Percentiles rank a stretch among this genome's conserved stretches.
These are phyloP conservation scores for Aspergillus phoenicis DNA, from an alignment of 2,329 filamentous ascomycete species.

Conservation along the genomic window DNA sequence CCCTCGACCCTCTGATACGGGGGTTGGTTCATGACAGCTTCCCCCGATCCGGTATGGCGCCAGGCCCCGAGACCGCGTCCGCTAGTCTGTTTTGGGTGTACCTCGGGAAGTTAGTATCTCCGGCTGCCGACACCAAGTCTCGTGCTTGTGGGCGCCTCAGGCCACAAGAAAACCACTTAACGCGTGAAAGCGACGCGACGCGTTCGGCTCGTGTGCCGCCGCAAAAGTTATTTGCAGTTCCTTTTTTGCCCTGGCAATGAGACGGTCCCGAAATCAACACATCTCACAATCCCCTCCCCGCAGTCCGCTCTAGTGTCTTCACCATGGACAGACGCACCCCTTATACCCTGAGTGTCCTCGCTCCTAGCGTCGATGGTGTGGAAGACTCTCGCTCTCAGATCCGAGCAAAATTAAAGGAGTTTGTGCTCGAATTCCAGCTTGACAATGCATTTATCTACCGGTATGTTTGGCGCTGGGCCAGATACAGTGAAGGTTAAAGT, in stretches of 20 bases:
- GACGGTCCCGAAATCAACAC: slow-evolving; percentile 15
- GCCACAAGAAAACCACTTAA: slow-evolving; percentile 41
- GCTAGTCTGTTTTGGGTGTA: slow-evolving; percentile 16
- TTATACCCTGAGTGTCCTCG: slow-evolving; percentile 81
- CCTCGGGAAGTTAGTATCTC: slow-evolving; percentile 15
- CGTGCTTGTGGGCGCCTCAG: slow-evolving; percentile 9
- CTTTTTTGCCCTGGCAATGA: slow-evolving; percentile 17
- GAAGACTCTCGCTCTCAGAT: slow-evolving; percentile 72
- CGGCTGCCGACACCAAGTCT: neutral
- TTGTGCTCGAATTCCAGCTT: slow-evolving; percentile 89
- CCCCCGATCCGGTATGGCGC: slow-evolving; percentile 33
- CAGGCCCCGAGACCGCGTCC: slow-evolving; percentile 14
- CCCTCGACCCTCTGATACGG: slow-evolving; percentile 25
- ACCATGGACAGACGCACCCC: slow-evolving; percentile 85
- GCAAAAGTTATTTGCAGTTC: slow-evolving; percentile 31
- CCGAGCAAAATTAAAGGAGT: slow-evolving; percentile 80
- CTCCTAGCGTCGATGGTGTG: slow-evolving; percentile 64
- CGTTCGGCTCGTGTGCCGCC: slow-evolving; percentile 32
- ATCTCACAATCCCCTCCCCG: slow-evolving; percentile 16
- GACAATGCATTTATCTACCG: slow-evolving; percentile 95
- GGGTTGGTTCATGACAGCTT: slow-evolving; percentile 30
- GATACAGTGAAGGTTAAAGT: slow-evolving; percentile 21
- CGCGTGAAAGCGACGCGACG: slow-evolving; percentile 41
- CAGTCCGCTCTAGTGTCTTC: slow-evolving; percentile 22
- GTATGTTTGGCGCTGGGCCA: slow-evolving; percentile 48